Conservation (phyloP, 805 yeast genomes). For the Ogataea chonburiensis region DNA sequence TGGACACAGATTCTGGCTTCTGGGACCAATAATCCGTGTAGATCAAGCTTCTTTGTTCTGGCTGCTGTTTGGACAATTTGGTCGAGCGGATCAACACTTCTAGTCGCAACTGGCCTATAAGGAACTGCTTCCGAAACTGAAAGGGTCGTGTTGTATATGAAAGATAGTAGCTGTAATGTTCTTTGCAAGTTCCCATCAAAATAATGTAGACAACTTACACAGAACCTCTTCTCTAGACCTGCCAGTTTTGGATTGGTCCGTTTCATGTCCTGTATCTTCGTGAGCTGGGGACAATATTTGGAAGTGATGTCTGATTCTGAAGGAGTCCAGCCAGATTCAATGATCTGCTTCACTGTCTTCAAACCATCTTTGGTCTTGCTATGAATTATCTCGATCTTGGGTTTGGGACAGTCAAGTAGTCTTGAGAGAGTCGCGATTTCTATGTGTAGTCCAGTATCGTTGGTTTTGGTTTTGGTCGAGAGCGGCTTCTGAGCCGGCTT, state of each 20-base stretch:
- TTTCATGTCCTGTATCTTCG: background rate
- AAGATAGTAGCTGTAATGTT: constrained; percentile 1
- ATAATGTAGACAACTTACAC: constrained; percentile 4
- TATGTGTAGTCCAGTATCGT: background rate
- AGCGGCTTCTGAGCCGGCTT: background rate
- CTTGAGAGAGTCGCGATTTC: background rate
- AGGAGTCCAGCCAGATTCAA: constrained; percentile 7
- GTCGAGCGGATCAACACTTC: background rate
- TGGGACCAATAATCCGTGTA: constrained; percentile 52
- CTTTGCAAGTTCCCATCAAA: constrained; percentile 5
- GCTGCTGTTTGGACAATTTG: constrained; percentile 13
- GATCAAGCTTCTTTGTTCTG: constrained; percentile 42
- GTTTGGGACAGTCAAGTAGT: background rate
- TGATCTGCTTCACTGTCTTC: constrained; percentile 1
- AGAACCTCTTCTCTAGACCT: constrained; percentile 5
- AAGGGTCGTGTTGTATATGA: constrained; percentile 1
- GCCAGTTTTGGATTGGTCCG: constrained; percentile 2
- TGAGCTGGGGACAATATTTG: constrained; percentile 1
- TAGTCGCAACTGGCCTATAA: background rate
- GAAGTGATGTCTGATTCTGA: constrained; percentile 1
- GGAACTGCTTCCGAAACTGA: background rate
- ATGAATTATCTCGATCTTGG: background rate
- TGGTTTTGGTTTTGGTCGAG: background rate
- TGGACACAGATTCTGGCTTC: constrained; percentile 44
- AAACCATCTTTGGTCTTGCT: background rate